Conservation (phyloP, 2,329 filamentous ascomycete species). For the Pyricularia grisea region DNA sequence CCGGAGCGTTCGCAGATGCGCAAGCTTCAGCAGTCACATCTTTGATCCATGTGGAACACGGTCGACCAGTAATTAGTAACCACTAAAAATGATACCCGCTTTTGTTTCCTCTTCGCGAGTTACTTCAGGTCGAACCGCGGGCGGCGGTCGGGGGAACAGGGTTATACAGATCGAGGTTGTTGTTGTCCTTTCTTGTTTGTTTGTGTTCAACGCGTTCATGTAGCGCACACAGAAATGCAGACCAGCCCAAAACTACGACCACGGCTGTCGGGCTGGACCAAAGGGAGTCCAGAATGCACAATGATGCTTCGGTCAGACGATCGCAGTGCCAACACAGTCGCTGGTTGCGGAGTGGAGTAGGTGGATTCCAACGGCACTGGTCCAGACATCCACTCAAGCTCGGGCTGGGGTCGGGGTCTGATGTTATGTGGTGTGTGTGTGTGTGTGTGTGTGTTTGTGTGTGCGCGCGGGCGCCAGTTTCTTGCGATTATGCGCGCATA, state of each 20-base stretch:
- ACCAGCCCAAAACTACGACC: neutral
- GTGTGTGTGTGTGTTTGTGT: neutral
- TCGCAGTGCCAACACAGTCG: slow-evolving; percentile 1
- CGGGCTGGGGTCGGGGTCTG: neutral
- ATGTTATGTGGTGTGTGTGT: neutral
- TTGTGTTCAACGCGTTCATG: neutral
- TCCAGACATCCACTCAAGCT: neutral
- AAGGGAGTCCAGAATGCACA: neutral
- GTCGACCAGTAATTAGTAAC: neutral
- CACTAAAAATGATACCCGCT: neutral
- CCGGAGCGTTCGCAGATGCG: neutral
- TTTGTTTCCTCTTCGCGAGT: neutral
- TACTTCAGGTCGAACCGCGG: neutral
- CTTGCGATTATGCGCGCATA: neutral
- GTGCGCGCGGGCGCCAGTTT: neutral
- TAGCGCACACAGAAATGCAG: neutral
- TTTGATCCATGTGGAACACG: neutral
- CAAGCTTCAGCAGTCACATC: neutral
- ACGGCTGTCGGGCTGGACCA: neutral
- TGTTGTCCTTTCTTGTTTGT: neutral
- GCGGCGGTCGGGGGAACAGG: neutral
- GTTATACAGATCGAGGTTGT: neutral
- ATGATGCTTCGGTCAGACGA: slow-evolving; percentile 1
- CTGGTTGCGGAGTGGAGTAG: neutral
- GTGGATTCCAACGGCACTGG: slow-evolving; percentile 1